These are phyloP conservation scores for Gonapodya prolifera DNA, from an alignment of 192 early-diverging fungal genomes.

Conservation along the genomic window DNA sequence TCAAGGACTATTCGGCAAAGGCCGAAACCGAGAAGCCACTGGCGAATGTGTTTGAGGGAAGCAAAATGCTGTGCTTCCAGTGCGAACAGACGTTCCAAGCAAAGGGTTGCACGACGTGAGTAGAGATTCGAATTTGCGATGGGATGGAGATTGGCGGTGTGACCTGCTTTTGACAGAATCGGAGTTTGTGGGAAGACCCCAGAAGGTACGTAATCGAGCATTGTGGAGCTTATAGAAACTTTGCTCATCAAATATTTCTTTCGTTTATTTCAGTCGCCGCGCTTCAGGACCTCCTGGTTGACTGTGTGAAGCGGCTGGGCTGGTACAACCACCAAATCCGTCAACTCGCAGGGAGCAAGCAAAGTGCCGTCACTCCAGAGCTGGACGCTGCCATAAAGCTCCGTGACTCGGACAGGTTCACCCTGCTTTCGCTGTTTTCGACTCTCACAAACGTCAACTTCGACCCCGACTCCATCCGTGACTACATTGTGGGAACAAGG, in stretches of 20 bases:
- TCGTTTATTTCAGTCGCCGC: slow-evolving; percentile 1
- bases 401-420: neutral
- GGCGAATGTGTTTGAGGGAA: neutral
- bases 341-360: neutral
- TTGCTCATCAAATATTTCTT: neutral
- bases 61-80: slow-evolving; percentile 1
- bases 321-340: slow-evolving; percentile 8
- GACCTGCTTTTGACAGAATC: neutral
- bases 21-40: slow-evolving; percentile 1
- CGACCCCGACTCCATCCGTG: neutral
- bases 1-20: slow-evolving; percentile 1
- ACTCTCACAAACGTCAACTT: slow-evolving; percentile 5
- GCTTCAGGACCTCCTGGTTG: slow-evolving; percentile 1
- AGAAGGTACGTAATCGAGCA: neutral
- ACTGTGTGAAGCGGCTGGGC: slow-evolving; percentile 3
- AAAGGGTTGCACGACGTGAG: slow-evolving; percentile 7
- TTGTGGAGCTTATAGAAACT: neutral
- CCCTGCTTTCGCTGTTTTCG: slow-evolving; percentile 5
- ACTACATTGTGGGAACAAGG: neutral
- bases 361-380: neutral
- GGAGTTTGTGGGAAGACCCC: slow-evolving; percentile 4
- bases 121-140: neutral
- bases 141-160: neutral
- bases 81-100: slow-evolving; percentile 5
- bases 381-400: neutral